Evolutionary conservation across 106 monocot species (phyloP).

Genomic region (Iris macrosiphon): DNA sequence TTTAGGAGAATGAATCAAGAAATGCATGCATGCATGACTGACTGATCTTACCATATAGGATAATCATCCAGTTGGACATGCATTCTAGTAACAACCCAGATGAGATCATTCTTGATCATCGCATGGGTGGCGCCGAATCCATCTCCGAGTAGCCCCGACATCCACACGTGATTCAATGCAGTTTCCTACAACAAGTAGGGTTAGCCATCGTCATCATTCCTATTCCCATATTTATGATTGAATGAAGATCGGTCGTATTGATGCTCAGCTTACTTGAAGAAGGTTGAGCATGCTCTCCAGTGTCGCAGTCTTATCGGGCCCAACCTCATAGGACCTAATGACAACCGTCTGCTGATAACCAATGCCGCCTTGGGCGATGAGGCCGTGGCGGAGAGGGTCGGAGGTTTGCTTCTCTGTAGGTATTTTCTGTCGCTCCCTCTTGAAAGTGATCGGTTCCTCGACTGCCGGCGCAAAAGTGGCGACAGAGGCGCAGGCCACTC

Average conservation of each 20-base stretch:
- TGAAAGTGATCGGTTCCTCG: neutral
- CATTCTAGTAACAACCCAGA: slow-evolving; percentile 46
- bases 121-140: slow-evolving; percentile 48
- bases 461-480: neutral
- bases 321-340: slow-evolving; percentile 43
- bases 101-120: slow-evolving; percentile 37
- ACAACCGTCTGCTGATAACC: slow-evolving; percentile 34
- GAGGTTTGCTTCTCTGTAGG: slow-evolving; percentile 27
- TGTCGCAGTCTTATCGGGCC: slow-evolving; percentile 40
- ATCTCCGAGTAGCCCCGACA: slow-evolving; percentile 38
- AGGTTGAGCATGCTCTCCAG: slow-evolving; percentile 42
- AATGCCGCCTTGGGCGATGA: slow-evolving; percentile 20
- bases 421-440: slow-evolving; percentile 22
- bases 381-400: slow-evolving; percentile 33
- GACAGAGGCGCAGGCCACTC: neutral
- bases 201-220: no score
- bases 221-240: no score
- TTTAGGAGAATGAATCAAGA: no score
- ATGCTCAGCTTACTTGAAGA: slow-evolving; percentile 33
- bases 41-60: slow-evolving; percentile 39
- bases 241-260: no score
- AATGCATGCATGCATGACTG: no score
- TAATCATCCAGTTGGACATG: slow-evolving; percentile 32
- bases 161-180: slow-evolving; percentile 43
- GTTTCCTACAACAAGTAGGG: slow-evolving; percentile 29